phyloP scores from a whole-genome alignment of 2,329 filamentous ascomycete genomes.

The Fusarium tuaranense region DNA sequence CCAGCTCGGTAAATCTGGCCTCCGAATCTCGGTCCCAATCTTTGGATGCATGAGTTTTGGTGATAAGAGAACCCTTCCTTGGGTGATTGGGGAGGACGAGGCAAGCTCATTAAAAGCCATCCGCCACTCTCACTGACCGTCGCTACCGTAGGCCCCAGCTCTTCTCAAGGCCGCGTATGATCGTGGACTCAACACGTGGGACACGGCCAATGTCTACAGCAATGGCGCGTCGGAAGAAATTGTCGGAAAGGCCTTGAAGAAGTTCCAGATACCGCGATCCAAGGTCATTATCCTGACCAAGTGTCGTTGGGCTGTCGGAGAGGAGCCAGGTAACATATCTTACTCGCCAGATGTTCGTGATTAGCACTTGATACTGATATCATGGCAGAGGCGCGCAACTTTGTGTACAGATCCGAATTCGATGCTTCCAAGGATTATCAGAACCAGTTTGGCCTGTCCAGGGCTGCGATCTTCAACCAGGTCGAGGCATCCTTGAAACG shows the following conservation, averaged over 20 bases:
- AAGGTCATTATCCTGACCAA: slow-evolving; percentile 32
- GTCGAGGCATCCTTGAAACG: slow-evolving; percentile 36
- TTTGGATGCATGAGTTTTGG: slow-evolving; percentile 38
- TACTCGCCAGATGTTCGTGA: too few relatives aligned
- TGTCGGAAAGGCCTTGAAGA: slow-evolving; percentile 29
- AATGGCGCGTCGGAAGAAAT: slow-evolving; percentile 30
- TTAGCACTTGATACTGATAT: not conserved
- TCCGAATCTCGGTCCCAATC: slow-evolving; percentile 18
- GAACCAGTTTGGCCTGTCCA: slow-evolving; percentile 36
- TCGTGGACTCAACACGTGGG: slow-evolving; percentile 33
- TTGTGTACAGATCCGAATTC: slow-evolving; percentile 22
- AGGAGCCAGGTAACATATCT: slow-evolving; percentile 33
- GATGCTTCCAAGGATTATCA: slow-evolving; percentile 35
- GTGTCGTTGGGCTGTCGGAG: slow-evolving; percentile 32
- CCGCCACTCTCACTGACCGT: not conserved
- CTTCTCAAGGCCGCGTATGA: slow-evolving; percentile 36
- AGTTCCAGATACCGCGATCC: slow-evolving; percentile 27
- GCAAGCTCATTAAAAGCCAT: accelerated
- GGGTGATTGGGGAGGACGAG: slow-evolving; percentile 31
- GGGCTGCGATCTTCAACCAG: slow-evolving; percentile 34
- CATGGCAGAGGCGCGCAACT: slow-evolving; percentile 6
- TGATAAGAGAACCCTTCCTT: slow-evolving; percentile 21
- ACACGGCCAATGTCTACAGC: slow-evolving; percentile 32
- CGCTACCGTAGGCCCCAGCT: not conserved
- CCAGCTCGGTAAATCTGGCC: slow-evolving; percentile 15